Percentiles rank a stretch among this genome's conserved stretches.
Conservation (phyloP, 352 stramenopile genomes). For the Globisporangium spiculum region DNA sequence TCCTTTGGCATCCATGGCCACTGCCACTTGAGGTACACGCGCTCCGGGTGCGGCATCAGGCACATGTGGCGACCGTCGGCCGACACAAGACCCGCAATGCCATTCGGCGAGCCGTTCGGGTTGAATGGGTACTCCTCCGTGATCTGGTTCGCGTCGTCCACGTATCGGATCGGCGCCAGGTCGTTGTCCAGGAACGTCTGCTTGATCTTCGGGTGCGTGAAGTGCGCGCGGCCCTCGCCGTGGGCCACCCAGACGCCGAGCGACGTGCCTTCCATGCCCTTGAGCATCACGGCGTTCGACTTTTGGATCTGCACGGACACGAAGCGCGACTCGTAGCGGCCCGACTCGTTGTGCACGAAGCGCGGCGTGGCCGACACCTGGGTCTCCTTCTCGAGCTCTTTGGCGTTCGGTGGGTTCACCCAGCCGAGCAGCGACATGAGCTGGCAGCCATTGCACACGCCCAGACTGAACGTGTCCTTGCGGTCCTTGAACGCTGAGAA, state of each 20-base stretch:
- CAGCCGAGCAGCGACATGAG: slow-evolving; percentile 99
- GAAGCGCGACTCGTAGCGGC: slow-evolving; percentile 97
- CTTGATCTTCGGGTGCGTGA: slow-evolving; percentile 91
- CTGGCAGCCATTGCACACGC: slow-evolving; percentile 99
- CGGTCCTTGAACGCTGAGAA: slow-evolving; percentile 96
- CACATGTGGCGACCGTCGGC: slow-evolving; percentile 97
- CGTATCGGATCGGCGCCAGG: slow-evolving; percentile 96
- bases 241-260: slow-evolving; percentile 98
- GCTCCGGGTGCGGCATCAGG: slow-evolving; percentile 99
- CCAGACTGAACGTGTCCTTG: slow-evolving; percentile 98
- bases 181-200: slow-evolving; percentile 88
- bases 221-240: slow-evolving; percentile 92
- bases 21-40: slow-evolving; percentile 97
- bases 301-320: slow-evolving; percentile 94
- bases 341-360: slow-evolving; percentile 98
- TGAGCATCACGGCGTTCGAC: slow-evolving; percentile 96
- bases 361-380: slow-evolving; percentile 78
- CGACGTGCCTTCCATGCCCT: slow-evolving; percentile 96
- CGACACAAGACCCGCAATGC: slow-evolving; percentile 97
- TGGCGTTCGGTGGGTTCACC: slow-evolving; percentile 79
- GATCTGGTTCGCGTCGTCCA: slow-evolving; percentile 93
- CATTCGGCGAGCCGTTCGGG: slow-evolving; percentile 96
- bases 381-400: slow-evolving; percentile 50
- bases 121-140: slow-evolving; percentile 99
- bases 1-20: slow-evolving; percentile 93